These are phyloP conservation scores for Monosporascus ibericus DNA, from an alignment of 2,329 filamentous ascomycete species.

Conservation along the genomic window DNA sequence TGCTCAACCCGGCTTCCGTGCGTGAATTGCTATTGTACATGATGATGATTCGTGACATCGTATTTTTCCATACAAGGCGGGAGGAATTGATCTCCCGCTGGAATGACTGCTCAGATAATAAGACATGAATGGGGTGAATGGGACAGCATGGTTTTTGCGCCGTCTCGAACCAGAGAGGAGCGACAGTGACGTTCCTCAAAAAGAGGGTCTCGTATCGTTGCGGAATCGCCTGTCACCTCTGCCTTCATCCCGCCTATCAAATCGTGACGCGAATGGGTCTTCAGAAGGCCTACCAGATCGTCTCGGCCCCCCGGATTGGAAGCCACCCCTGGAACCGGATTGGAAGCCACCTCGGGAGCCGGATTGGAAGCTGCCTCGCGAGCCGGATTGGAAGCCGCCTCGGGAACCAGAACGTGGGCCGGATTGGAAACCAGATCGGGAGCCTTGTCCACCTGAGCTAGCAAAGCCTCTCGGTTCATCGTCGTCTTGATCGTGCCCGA, in stretches of 20 bases:
- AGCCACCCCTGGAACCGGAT: slow-evolving; percentile 2
- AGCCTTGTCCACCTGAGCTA: neutral
- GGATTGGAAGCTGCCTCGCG: slow-evolving; percentile 1
- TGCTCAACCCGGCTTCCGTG: slow-evolving; percentile 1
- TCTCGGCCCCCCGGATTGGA: too few relatives aligned
- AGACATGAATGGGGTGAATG: neutral
- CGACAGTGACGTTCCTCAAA: neutral
- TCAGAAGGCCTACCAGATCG: too few relatives aligned
- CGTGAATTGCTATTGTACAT: neutral
- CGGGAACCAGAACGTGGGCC: neutral
- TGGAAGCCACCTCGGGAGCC: slow-evolving; percentile 1
- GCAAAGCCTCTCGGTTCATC: slow-evolving; percentile 2
- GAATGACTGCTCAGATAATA: neutral
- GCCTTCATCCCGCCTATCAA: neutral
- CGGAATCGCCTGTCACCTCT: neutral
- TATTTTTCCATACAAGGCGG: neutral
- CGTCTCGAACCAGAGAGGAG: slow-evolving; percentile 1
- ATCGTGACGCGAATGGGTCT: too few relatives aligned
- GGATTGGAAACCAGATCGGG: too few relatives aligned
- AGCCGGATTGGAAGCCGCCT: slow-evolving; percentile 1
- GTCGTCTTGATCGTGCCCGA: slow-evolving; percentile 13
- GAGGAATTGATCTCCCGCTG: neutral
- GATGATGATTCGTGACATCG: neutral
- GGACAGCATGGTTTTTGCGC: neutral
- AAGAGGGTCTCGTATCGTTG: neutral